Percentiles rank a stretch among this genome's conserved stretches.
These are phyloP conservation scores for Blepharisma stoltei DNA, from an alignment of 73 alveolate genomes.

Conservation along the genomic window DNA sequence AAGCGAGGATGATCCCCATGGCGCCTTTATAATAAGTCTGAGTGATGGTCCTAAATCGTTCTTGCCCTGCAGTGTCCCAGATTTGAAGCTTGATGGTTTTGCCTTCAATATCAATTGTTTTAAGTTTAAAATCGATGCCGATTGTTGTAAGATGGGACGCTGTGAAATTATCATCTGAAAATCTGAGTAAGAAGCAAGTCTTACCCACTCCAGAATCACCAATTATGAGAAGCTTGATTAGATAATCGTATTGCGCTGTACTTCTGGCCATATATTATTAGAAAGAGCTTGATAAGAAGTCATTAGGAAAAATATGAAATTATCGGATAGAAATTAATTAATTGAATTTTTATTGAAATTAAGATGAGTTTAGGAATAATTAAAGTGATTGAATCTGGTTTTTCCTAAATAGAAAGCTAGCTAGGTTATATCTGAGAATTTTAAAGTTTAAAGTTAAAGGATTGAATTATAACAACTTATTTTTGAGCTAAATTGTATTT, in stretches of 20 bases:
- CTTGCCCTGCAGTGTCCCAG: slow-evolving; percentile 75
- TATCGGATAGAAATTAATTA: no score
- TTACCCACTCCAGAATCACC: slow-evolving; percentile 75
- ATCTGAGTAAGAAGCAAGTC: slow-evolving; percentile 58
- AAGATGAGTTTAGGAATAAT: no score
- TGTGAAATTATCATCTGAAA: slow-evolving; percentile 62
- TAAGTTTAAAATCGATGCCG: slow-evolving; percentile 67
- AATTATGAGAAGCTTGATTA: slow-evolving; percentile 53
- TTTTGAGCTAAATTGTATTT: no score
- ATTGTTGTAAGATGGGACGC: slow-evolving; percentile 53
- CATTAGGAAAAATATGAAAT: no score
- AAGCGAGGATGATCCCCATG: slow-evolving; percentile 45
- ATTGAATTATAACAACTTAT: no score
- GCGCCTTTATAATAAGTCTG: slow-evolving; percentile 60
- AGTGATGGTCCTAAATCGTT: slow-evolving; percentile 47
- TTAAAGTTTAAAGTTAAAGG: no score
- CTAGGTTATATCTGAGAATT: no score
- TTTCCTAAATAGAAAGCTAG: no score
- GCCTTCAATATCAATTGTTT: slow-evolving; percentile 54
- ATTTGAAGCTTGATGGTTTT: slow-evolving; percentile 50
- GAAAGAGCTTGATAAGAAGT: no score
- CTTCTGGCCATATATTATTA: not conserved
- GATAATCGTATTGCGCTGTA: slow-evolving; percentile 1
- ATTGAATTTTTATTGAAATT: no score
- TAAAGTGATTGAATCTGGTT: no score